phyloP scores from a whole-genome alignment of 371 early-diverging fungal species.

The Mortierella sp. region DNA sequence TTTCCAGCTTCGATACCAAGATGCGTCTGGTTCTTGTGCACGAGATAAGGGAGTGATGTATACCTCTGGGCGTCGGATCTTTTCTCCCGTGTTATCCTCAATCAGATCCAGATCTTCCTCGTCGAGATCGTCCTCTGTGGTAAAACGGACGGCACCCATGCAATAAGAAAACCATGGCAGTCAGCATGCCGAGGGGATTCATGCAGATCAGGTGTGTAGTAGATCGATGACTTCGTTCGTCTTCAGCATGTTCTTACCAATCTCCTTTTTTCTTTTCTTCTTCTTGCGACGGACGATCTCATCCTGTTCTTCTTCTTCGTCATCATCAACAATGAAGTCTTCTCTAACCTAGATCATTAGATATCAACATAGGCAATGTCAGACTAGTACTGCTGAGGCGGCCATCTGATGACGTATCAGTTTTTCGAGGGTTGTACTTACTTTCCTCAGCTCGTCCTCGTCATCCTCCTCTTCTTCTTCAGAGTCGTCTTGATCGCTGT shows the following conservation, averaged over 20 bases:
- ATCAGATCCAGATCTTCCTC: conserved; percentile 90
- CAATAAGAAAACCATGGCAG: conserved; percentile 19
- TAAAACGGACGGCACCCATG: conserved; percentile 30
- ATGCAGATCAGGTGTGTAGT: not conserved
- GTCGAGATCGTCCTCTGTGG: conserved; percentile 76
- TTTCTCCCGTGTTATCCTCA: conserved; percentile 85
- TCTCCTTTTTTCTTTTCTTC: conserved; percentile 57
- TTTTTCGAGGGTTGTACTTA: not conserved
- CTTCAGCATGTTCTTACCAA: conserved; percentile 54
- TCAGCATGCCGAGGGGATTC: not conserved
- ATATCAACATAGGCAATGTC: not conserved
- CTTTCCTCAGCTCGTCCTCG: conserved; percentile 58
- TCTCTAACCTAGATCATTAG: conserved; percentile 60
- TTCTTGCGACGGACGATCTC: conserved; percentile 46
- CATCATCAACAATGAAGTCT: conserved; percentile 75
- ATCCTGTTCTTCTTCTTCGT: conserved; percentile 62
- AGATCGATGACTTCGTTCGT: too few species aligned
- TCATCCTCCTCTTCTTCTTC: conserved; percentile 67
- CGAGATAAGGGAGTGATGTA: not conserved
- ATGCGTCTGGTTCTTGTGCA: not conserved
- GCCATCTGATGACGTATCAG: too few species aligned
- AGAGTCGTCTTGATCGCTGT: conserved; percentile 60
- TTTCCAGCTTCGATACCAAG: not conserved
- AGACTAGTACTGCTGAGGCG: not conserved
- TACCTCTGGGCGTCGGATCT: conserved; percentile 65